These are phyloP conservation scores for Auriculariales sp. DNA, from an alignment of 768 basidiomycete species.

Conservation along the genomic window DNA sequence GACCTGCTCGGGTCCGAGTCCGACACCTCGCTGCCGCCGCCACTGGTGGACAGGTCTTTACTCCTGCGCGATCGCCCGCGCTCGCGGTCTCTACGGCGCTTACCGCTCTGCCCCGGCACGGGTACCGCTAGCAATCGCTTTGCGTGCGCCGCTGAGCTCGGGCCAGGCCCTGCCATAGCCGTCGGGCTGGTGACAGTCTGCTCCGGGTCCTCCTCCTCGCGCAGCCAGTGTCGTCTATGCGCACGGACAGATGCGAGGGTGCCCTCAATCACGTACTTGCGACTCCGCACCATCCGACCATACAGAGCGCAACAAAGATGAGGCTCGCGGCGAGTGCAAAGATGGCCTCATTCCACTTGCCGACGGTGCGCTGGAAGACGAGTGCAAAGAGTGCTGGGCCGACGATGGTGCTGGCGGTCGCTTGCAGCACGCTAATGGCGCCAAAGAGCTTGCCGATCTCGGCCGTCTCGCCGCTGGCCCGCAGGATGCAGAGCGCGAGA, in stretches of 20 bases:
- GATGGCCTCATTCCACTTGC: slow-evolving; percentile 49
- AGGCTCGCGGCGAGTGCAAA: slow-evolving; percentile 47
- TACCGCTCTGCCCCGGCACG: neutral
- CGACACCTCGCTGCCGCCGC: no score
- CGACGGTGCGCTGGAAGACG: slow-evolving; percentile 51
- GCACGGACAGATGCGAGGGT: neutral
- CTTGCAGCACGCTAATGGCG: slow-evolving; percentile 52
- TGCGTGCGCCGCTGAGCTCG: neutral
- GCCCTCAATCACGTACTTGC: neutral
- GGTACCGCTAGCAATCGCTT: neutral
- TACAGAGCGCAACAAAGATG: slow-evolving; percentile 31
- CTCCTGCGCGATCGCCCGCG: neutral
- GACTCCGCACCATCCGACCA: slow-evolving; percentile 26
- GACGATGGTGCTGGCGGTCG: slow-evolving; percentile 47
- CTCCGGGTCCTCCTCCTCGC: neutral
- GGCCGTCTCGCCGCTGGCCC: slow-evolving; percentile 21
- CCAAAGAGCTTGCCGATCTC: slow-evolving; percentile 53
- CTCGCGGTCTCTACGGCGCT: neutral
- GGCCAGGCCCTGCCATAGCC: neutral
- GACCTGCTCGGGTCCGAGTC: no score
- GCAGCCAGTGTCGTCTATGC: neutral
- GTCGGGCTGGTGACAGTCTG: no score
- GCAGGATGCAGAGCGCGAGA: slow-evolving; percentile 56
- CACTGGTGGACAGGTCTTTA: neutral
- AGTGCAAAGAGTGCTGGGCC: slow-evolving; percentile 52